Evolutionary conservation across 192 early-diverging fungal genomes (phyloP).

Genomic region (Lobulomyces angularis): DNA sequence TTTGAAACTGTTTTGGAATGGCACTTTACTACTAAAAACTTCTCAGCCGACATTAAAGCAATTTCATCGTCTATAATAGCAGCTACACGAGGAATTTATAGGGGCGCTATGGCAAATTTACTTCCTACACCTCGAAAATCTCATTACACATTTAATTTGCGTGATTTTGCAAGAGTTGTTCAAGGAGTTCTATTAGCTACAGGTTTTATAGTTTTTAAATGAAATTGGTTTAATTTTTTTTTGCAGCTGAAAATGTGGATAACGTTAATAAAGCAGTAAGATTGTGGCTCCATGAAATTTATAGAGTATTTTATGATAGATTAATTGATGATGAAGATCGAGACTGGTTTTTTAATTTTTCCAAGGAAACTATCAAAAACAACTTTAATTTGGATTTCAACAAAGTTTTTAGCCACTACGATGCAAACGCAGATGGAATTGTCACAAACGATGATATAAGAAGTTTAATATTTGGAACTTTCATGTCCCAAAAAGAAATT

Average conservation of each 20-base stretch:
- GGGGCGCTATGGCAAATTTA: constrained; percentile 37
- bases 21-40: constrained; percentile 41
- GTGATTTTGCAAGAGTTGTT: constrained; percentile 44
- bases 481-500: constrained; percentile 32
- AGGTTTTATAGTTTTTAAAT: no score
- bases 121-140: constrained; percentile 47
- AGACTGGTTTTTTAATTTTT: constrained; percentile 33
- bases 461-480: constrained; percentile 45
- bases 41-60: constrained; percentile 18
- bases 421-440: constrained; percentile 24
- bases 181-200: constrained; percentile 38
- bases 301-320: constrained; percentile 45
- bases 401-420: constrained; percentile 31
- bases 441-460: constrained; percentile 38
- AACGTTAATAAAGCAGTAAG: constrained; percentile 36
- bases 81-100: constrained; percentile 38
- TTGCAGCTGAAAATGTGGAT: constrained; percentile 17
- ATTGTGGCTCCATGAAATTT: constrained; percentile 47
- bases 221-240: no score
- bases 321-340: constrained; percentile 43
- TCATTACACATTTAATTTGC: constrained; percentile 51
- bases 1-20: constrained; percentile 43
- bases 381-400: constrained; percentile 35
- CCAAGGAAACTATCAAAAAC: constrained; percentile 23
- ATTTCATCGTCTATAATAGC: constrained; percentile 27